phyloP scores from a whole-genome alignment of 2,329 filamentous ascomycete genomes.

The Emericellopsis cladophorae region DNA sequence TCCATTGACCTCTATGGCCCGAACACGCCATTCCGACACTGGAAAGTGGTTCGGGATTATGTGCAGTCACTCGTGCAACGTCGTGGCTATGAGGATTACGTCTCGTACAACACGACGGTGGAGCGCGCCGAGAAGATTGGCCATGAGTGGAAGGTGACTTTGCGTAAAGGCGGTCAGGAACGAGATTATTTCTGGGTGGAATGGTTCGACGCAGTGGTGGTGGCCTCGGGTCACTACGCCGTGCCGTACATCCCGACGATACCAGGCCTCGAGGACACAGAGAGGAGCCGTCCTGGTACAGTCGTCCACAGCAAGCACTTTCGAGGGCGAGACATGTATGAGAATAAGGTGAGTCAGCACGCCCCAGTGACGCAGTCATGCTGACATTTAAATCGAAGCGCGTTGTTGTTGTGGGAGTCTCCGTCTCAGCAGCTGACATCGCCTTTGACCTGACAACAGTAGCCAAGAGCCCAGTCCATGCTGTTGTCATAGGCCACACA shows the following conservation, averaged over 20 bases:
- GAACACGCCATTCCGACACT: conserved; percentile 49
- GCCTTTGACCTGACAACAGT: conserved; percentile 35
- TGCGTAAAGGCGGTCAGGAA: conserved; percentile 22
- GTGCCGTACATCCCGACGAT: conserved; percentile 43
- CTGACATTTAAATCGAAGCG: conserved; percentile 20
- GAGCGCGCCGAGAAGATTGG: conserved; percentile 40
- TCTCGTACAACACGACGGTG: conserved; percentile 47
- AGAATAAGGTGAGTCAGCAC: conserved; percentile 24
- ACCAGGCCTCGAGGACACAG: conserved; percentile 32
- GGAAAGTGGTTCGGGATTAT: conserved; percentile 42
- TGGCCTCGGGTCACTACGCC: conserved; percentile 47
- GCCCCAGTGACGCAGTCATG: background rate
- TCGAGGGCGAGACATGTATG: conserved; percentile 29
- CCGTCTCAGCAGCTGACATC: conserved; percentile 52
- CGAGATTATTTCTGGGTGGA: conserved; percentile 51
- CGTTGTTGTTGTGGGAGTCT: conserved; percentile 50
- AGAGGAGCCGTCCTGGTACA: conserved; percentile 29
- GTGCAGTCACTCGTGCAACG: conserved; percentile 36
- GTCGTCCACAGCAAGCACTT: conserved; percentile 44
- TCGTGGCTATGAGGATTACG: conserved; percentile 36
- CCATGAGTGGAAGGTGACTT: conserved; percentile 36
- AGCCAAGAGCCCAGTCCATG: conserved; percentile 33
- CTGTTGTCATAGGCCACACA: conserved; percentile 34
- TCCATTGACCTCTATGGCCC: conserved; percentile 31
- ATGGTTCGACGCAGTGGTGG: conserved; percentile 46